These are phyloP conservation scores for Tricholoma sp. DNA, from an alignment of 768 basidiomycete genomes.

Conservation along the genomic window DNA sequence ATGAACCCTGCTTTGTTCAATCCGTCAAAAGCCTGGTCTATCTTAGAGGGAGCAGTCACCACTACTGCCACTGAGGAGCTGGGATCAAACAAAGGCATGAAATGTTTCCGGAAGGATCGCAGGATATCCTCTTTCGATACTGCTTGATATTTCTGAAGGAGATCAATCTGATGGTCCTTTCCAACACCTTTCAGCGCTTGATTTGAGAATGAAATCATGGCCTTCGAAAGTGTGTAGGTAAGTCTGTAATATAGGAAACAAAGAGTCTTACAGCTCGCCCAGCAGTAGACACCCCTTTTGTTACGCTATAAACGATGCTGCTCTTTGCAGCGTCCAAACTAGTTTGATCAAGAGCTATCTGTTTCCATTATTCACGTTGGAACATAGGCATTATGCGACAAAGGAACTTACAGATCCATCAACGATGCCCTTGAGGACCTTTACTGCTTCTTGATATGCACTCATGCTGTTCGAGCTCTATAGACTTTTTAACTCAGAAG, in stretches of 20 bases:
- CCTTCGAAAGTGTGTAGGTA: constrained; percentile 37
- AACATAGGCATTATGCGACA: not conserved
- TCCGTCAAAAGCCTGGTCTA: constrained; percentile 60
- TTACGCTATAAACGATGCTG: constrained; percentile 79
- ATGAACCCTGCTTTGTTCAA: constrained; percentile 68
- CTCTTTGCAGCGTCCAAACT: constrained; percentile 90
- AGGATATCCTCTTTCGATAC: constrained; percentile 79
- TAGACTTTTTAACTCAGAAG: constrained; percentile 3
- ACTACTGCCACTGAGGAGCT: constrained; percentile 73
- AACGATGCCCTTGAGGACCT: constrained; percentile 72
- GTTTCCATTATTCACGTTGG: not conserved
- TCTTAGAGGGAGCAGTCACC: constrained; percentile 79
- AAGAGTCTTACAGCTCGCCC: constrained; percentile 67
- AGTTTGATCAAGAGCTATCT: constrained; percentile 80
- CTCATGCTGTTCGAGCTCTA: constrained; percentile 77
- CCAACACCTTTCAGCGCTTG: constrained; percentile 86
- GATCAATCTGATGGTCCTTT: constrained; percentile 65
- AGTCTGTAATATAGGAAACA: not conserved
- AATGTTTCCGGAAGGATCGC: constrained; percentile 59
- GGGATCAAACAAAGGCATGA: constrained; percentile 81
- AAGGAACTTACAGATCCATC: constrained; percentile 65
- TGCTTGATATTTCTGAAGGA: constrained; percentile 75
- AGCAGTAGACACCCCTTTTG: constrained; percentile 78
- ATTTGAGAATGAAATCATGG: constrained; percentile 78
- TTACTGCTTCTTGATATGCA: constrained; percentile 77